Evolutionary conservation across 495 filamentous ascomycete species (phyloP).

Genomic region (Aspergillus egyptiacus): DNA sequence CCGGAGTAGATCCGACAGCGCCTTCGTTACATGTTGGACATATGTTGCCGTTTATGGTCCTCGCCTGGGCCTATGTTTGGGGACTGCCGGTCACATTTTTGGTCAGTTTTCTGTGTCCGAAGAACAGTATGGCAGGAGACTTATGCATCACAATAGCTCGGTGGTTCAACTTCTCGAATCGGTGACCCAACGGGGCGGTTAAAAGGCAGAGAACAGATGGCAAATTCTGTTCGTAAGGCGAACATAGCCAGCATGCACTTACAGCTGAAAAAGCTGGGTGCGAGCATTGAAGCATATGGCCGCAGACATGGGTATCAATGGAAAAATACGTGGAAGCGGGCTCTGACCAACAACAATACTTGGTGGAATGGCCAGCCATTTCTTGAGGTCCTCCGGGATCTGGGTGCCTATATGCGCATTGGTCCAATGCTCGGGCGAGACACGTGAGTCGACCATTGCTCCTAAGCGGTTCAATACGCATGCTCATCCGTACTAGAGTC

Average conservation of each 20-base stretch:
- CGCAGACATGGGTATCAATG: constrained; percentile 54
- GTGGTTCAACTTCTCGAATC: constrained; percentile 77
- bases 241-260: constrained; percentile 73
- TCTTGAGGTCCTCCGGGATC: constrained; percentile 62
- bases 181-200: constrained; percentile 82
- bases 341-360: constrained; percentile 66
- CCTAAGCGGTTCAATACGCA: background rate
- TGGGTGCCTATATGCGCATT: constrained; percentile 67
- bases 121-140: background rate
- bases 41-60: constrained; percentile 85
- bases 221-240: constrained; percentile 49
- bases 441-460: constrained; percentile 55
- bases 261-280: constrained; percentile 75
- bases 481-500: constrained; percentile 52
- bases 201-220: constrained; percentile 56
- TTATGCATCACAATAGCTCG: constrained; percentile 51
- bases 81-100: constrained; percentile 70
- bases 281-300: constrained; percentile 59
- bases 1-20: constrained; percentile 89
- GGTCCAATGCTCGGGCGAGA: constrained; percentile 85
- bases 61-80: constrained; percentile 88
- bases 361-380: constrained; percentile 71
- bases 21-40: constrained; percentile 88
- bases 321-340: constrained; percentile 56
- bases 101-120: constrained; percentile 29